Evolutionary conservation across 163 green algal species (phyloP), one percentile per base, ranked within the genome.

Genomic region (Scenedesmus sp.): DNA sequence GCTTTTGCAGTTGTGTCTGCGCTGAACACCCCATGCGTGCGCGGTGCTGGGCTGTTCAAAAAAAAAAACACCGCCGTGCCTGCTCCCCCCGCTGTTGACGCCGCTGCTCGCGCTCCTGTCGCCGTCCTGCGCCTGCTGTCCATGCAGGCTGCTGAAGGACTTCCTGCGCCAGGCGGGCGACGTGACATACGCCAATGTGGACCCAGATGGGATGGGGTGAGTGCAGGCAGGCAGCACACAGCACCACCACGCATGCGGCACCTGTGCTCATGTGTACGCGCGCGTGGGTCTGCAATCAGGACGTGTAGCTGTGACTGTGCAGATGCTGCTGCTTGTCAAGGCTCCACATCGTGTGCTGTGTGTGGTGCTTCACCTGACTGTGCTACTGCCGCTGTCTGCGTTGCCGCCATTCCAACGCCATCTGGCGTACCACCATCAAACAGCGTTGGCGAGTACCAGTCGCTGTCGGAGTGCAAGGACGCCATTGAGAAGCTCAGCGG

Each of bases 121-220:
- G 0, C 12, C 37, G 1, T 49, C n/a, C 9, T 9, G 1, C 70
- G 70, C 30, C 70, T 80, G 37, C 35, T 33, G 51, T 1, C 16
- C 33, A 12, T 53, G 61, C 49, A 90, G 85, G 85, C 51, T 83
- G 46, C 46, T 90, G 43, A 90, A 90, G 85, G 85, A 90, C 51
- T 90, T 90, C 5, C 72, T 90, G 85, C 70, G 85, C 7, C 85
- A 90, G 49, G 72, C 46, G 43, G 85, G 85, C 20, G 76, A 84
- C 53, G 85, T 90, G 26, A 90, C 85, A 56, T 90, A 90, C 81
- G 85, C 85, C 30, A 90, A 85, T 40, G 85, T 90, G 20, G 72
- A 85, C 46, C 72, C 35, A 40, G 85, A 85, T n/a, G 85, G 85
- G 10, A 49, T 90, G 16, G 85, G 85, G 85, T 90, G 49, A 72